Percentiles rank a stretch among this genome's conserved stretches.
phyloP scores from a whole-genome alignment of 2,329 filamentous ascomycete genomes.

The Cyphellophora attinorum region DNA sequence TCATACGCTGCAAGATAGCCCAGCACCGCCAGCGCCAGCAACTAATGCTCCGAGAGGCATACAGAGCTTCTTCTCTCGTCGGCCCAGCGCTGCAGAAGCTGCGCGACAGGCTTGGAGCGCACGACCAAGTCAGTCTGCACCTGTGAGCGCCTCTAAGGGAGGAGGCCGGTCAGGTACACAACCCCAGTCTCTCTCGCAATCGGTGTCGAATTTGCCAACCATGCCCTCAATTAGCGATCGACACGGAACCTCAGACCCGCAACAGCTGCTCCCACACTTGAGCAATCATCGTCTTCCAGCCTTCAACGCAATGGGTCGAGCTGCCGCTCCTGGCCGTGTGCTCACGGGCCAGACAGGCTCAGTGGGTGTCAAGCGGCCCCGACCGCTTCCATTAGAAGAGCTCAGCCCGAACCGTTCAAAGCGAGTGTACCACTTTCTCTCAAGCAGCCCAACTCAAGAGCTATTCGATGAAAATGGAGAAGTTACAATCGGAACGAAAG shows the following conservation, averaged over 20 bases:
- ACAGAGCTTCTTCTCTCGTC: neutral
- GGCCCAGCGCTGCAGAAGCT: neutral
- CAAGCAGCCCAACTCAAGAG: neutral
- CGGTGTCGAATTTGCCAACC: neutral
- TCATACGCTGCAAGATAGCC: neutral
- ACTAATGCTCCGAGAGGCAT: neutral
- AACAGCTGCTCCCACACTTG: neutral
- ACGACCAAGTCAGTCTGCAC: neutral
- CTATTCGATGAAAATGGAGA: too few relatives aligned
- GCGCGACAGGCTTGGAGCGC: neutral
- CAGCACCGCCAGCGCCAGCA: neutral
- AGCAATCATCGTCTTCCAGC: neutral
- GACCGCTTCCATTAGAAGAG: neutral
- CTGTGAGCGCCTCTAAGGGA: too few relatives aligned
- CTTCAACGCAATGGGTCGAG: neutral
- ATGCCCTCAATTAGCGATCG: neutral
- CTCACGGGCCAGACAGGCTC: neutral
- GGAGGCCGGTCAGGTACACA: neutral
- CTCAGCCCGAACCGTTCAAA: neutral
- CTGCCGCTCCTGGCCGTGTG: neutral
- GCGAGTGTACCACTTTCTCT: neutral
- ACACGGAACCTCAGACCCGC: neutral
- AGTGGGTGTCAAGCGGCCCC: slow-evolving; percentile 1
- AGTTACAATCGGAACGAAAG: too few relatives aligned
- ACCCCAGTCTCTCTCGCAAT: neutral